A percentile compares a stretch with the other conserved stretches of the same genome.
Evolutionary conservation across 2,329 filamentous ascomycete genomes (phyloP).

Genomic region (Mycocentrospora acerina): DNA sequence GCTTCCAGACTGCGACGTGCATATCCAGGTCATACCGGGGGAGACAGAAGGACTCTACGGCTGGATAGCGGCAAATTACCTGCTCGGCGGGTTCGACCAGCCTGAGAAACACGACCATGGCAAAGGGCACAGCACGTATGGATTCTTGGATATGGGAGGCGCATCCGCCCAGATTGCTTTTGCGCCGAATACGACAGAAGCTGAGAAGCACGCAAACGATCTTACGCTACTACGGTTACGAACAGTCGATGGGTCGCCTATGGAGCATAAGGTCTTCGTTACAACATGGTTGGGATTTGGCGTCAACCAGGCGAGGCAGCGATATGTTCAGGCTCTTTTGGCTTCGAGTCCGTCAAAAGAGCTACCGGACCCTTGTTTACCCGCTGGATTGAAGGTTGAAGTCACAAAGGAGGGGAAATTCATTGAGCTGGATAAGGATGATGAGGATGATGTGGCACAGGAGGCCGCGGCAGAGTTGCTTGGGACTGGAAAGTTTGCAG

Average conservation of each 20-base stretch:
- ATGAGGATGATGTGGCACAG: conserved; percentile 26
- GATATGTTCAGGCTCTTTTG: conserved; percentile 78
- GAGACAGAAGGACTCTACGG: conserved; percentile 96
- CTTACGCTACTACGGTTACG: conserved; percentile 83
- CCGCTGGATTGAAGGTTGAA: conserved; percentile 71
- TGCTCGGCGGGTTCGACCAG: conserved; percentile 85
- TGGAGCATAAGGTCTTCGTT: conserved; percentile 89
- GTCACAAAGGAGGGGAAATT: conserved; percentile 71
- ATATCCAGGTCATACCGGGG: conserved; percentile 92
- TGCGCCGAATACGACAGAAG: conserved; percentile 88
- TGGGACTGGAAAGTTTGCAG: conserved; percentile 83
- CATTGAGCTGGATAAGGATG: conserved; percentile 49
- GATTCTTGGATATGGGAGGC: conserved; percentile 97
- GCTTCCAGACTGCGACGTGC: conserved; percentile 83
- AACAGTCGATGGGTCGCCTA: conserved; percentile 72
- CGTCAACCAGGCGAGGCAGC: conserved; percentile 85
- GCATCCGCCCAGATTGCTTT: conserved; percentile 98
- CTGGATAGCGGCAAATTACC: conserved; percentile 96
- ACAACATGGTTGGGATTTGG: conserved; percentile 97
- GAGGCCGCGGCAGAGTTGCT: conserved; percentile 57
- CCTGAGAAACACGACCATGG: conserved; percentile 75
- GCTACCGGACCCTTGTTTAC: conserved; percentile 88
- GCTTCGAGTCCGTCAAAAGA: conserved; percentile 66
- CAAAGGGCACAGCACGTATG: conserved; percentile 90
- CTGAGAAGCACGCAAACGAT: conserved; percentile 84